A percentile compares a stretch with the other conserved stretches of the same genome.
Evolutionary conservation across 1,284 basidiomycete genomes (phyloP).

Genomic region (Cryptococcus sp.): DNA sequence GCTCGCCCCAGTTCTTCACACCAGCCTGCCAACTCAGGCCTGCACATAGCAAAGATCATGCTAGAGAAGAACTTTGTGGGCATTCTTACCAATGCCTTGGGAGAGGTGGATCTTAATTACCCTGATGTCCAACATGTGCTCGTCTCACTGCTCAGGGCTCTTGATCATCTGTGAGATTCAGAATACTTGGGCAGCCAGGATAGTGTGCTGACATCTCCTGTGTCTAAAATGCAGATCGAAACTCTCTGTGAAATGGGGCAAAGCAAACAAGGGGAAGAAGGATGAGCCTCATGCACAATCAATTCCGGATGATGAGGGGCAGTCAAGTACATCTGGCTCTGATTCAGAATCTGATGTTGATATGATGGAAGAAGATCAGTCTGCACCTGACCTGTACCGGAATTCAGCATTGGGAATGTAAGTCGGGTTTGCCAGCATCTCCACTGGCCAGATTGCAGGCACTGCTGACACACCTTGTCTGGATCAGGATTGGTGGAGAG

Average conservation of each 20-base stretch:
- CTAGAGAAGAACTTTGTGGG: constrained; percentile 95
- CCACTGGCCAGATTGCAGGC: not conserved
- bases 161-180: constrained; percentile 76
- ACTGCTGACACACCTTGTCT: not conserved
- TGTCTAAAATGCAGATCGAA: constrained; percentile 63
- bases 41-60: constrained; percentile 96
- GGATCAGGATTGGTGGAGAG: constrained; percentile 62
- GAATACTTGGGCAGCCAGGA: not conserved
- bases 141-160: constrained; percentile 76
- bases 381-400: constrained; percentile 80
- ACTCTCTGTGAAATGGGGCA: constrained; percentile 95
- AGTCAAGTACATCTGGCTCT: constrained; percentile 18
- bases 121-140: constrained; percentile 85
- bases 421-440: constrained; percentile 37
- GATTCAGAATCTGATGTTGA: constrained; percentile 59
- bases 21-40: constrained; percentile 70
- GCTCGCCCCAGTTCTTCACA: constrained; percentile 63
- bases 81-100: constrained; percentile 79
- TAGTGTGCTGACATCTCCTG: constrained; percentile 5
- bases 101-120: constrained; percentile 94
- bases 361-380: constrained; percentile 65
- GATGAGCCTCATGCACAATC: constrained; percentile 55
- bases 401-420: constrained; percentile 96
- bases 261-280: constrained; percentile 64
- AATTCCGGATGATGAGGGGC: constrained; percentile 19